Conservation (phyloP, 306 rosid genomes). For the Dryas octopetala region DNA sequence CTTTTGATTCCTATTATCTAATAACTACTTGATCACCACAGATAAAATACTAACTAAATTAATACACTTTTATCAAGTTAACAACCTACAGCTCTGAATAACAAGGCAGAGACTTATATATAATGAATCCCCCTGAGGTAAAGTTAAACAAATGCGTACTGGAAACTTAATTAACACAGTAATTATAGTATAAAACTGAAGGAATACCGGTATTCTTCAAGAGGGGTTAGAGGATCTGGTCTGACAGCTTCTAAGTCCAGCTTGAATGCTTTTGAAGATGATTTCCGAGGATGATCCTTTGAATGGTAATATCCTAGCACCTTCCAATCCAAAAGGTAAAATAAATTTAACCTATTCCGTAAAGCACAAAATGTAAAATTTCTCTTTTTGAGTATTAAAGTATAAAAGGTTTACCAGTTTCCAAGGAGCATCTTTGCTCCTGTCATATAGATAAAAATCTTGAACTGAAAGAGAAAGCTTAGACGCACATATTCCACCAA, state of each 20-base stretch:
- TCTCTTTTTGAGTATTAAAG: constrained; percentile 1
- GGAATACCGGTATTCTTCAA: constrained; percentile 87
- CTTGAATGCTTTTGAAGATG: constrained; percentile 81
- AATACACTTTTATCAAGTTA: not conserved
- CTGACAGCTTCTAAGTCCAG: constrained; percentile 93
- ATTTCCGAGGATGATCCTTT: constrained; percentile 81
- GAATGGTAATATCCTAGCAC: constrained; percentile 81
- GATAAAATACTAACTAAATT: not conserved
- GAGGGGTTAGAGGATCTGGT: constrained; percentile 92
- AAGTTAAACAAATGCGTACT: not conserved
- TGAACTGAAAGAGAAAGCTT: constrained; percentile 72
- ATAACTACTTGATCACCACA: not conserved
- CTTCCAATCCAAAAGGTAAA: constrained; percentile 46
- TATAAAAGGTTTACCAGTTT: constrained; percentile 56
- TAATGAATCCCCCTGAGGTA: not conserved
- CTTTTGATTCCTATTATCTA: too few relatives aligned
- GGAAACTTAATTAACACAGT: not conserved
- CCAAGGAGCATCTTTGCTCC: constrained; percentile 90
- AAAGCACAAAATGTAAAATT: constrained; percentile 22
- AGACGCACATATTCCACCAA: constrained; percentile 69
- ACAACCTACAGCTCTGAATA: not conserved
- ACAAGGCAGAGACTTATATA: not conserved
- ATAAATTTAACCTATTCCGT: constrained; percentile 24
- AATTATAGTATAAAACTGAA: not conserved
- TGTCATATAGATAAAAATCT: constrained; percentile 75